These are phyloP conservation scores for Boeremia exigua DNA, from an alignment of 2,329 filamentous ascomycete species.

Conservation along the genomic window DNA sequence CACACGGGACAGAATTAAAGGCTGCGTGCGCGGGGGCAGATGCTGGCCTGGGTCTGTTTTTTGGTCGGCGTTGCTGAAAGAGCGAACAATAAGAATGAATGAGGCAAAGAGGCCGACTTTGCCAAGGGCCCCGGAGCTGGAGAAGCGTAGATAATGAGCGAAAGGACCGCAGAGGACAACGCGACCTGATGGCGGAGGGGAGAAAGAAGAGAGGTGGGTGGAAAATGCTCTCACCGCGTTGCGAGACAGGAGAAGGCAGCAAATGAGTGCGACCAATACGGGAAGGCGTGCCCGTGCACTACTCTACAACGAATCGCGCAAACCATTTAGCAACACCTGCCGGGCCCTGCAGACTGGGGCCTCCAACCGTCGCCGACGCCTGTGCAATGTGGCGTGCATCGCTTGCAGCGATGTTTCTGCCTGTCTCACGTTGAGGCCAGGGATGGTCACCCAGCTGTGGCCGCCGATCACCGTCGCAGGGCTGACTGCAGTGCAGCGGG, in stretches of 20 bases:
- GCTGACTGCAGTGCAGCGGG: conserved; percentile 16
- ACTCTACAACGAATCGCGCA: conserved; percentile 21
- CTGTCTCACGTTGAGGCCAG: conserved; percentile 10
- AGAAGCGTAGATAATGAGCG: conserved; percentile 47
- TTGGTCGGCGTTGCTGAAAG: conserved; percentile 45
- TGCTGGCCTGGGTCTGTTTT: conserved; percentile 38
- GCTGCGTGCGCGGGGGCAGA: conserved; percentile 27
- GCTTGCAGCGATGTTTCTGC: conserved; percentile 25
- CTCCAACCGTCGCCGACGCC: conserved; percentile 18
- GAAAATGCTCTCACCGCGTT: conserved; percentile 29
- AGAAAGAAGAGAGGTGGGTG: conserved; percentile 40
- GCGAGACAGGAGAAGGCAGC: conserved; percentile 43
- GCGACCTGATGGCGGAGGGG: conserved; percentile 35
- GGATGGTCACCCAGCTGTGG: conserved; percentile 4
- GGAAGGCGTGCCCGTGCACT: conserved; percentile 32
- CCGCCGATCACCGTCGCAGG: conserved; percentile 9
- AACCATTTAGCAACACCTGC: conserved; percentile 20
- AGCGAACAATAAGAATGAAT: conserved; percentile 50
- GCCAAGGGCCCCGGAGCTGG: conserved; percentile 38
- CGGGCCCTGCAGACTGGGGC: conserved; percentile 19
- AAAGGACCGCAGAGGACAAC: conserved; percentile 42
- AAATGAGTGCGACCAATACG: conserved; percentile 41
- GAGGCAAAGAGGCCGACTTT: conserved; percentile 42
- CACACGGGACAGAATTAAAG: conserved; percentile 34
- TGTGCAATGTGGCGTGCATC: conserved; percentile 33